phyloP scores from a whole-genome alignment of 208 protist species.

The Leishmania turanica region DNA sequence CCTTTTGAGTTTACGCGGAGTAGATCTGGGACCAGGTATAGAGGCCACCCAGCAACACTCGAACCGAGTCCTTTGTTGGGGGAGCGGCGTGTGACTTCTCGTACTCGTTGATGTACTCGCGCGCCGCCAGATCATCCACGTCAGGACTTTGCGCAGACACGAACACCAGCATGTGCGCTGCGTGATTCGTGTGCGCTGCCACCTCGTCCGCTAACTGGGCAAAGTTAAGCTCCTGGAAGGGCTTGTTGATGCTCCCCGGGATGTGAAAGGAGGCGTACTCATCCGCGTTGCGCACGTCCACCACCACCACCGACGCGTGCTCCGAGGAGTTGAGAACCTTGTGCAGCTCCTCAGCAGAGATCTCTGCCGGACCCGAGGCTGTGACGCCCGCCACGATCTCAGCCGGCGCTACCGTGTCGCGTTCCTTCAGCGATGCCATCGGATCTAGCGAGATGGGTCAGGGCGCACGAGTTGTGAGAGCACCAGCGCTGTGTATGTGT shows the following conservation, averaged over 20 bases:
- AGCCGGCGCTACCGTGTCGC: constrained; percentile 1
- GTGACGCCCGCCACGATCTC: constrained; percentile 15
- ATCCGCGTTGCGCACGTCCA: constrained; percentile 50
- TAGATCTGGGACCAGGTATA: constrained; percentile 28
- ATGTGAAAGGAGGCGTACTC: constrained; percentile 41
- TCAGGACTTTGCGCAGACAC: constrained; percentile 56
- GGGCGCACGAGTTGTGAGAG: not conserved
- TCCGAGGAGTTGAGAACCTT: constrained; percentile 6
- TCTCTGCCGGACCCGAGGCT: constrained; percentile 17
- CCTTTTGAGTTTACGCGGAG: not conserved
- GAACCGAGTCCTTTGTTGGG: constrained; percentile 17
- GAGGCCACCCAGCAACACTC: constrained; percentile 50
- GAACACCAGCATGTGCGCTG: constrained; percentile 39
- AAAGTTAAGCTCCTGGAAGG: constrained; percentile 40
- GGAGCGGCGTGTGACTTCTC: constrained; percentile 13
- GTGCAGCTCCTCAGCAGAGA: constrained; percentile 36
- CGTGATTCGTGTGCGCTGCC: constrained; percentile 4
- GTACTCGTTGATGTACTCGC: constrained; percentile 50
- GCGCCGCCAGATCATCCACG: constrained; percentile 53
- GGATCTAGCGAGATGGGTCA: not conserved
- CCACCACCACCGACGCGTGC: constrained; percentile 17
- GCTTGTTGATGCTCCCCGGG: constrained; percentile 43
- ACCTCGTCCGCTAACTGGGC: constrained; percentile 8
- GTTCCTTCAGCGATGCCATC: constrained; percentile 15
- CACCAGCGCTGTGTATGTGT: not conserved